These are phyloP conservation scores for Sphagnum fallax DNA, from an alignment of 228 moss, liverwort and hornwort genomes.

Conservation along the genomic window DNA sequence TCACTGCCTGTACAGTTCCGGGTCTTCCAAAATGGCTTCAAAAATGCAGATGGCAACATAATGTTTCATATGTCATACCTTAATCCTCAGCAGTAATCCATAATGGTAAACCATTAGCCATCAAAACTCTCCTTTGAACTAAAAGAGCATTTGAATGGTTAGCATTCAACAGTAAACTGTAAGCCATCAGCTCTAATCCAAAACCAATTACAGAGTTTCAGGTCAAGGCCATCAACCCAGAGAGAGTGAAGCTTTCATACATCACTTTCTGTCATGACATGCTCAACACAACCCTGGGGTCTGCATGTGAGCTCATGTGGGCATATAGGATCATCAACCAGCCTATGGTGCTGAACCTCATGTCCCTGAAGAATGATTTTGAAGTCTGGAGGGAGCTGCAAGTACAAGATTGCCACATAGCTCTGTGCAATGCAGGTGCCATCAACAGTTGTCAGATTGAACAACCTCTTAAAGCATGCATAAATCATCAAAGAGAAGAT, in stretches of 20 bases:
- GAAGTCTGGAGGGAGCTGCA: slow-evolving; percentile 33
- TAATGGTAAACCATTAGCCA: too few relatives aligned
- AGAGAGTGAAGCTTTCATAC: slow-evolving; percentile 12
- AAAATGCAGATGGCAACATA: neutral
- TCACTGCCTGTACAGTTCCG: slow-evolving; percentile 49
- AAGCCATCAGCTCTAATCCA: too few relatives aligned
- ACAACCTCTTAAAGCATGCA: too few relatives aligned
- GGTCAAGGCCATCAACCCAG: too few relatives aligned
- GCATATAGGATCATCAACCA: slow-evolving; percentile 37
- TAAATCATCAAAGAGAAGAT: too few relatives aligned
- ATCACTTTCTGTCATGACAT: slow-evolving; percentile 26
- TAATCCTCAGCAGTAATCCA: too few relatives aligned
- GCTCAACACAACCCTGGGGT: slow-evolving; percentile 39
- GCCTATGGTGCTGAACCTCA: slow-evolving; percentile 42
- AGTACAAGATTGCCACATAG: slow-evolving; percentile 42
- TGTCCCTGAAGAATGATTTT: slow-evolving; percentile 33
- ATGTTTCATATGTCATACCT: too few relatives aligned
- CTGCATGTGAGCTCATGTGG: slow-evolving; percentile 38
- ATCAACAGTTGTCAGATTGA: too few relatives aligned
- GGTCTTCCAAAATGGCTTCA: slow-evolving; percentile 43
- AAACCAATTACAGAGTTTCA: too few relatives aligned
- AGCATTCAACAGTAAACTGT: too few relatives aligned
- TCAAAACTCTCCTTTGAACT: too few relatives aligned
- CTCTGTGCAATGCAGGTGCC: slow-evolving; percentile 10
- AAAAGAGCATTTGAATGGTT: too few relatives aligned